Percentiles rank a stretch among this genome's conserved stretches.
phyloP scores from a whole-genome alignment of 176 grass and related monocot species.

The Ampelocalamus luodianensis region DNA sequence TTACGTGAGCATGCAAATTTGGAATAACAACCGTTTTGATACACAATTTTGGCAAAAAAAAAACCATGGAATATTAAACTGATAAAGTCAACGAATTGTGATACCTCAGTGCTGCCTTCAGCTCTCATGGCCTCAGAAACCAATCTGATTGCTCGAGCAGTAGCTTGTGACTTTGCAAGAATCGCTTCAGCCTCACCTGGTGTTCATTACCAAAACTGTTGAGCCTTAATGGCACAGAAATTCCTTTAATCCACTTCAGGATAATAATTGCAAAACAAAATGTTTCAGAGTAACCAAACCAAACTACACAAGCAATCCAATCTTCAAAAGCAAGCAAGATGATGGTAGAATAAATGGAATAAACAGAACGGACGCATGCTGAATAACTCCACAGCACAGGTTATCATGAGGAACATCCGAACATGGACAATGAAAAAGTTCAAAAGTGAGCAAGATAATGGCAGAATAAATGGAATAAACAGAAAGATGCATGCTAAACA shows the following conservation, averaged over 20 bases:
- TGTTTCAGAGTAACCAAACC: constrained; percentile 1
- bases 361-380: constrained; percentile 6
- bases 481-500: constrained; percentile 15
- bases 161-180: constrained; percentile 78
- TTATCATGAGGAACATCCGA: not conserved
- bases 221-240: not conserved
- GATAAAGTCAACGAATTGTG: not conserved
- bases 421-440: not conserved
- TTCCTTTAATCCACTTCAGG: not conserved
- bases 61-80: not conserved
- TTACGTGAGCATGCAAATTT: not conserved
- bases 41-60: not conserved
- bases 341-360: not conserved
- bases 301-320: constrained; percentile 18
- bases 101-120: constrained; percentile 80
- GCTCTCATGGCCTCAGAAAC: constrained; percentile 71
- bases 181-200: constrained; percentile 92
- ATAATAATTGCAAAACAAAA: constrained; percentile 2
- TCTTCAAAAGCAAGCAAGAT: constrained; percentile 13
- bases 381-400: not conserved
- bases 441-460: not conserved
- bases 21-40: constrained; percentile 4
- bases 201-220: constrained; percentile 32
- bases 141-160: constrained; percentile 73
- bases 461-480: not conserved